Conservation (phyloP, 2,329 filamentous ascomycete species). For the Phaeosphaeriaceae sp. region DNA sequence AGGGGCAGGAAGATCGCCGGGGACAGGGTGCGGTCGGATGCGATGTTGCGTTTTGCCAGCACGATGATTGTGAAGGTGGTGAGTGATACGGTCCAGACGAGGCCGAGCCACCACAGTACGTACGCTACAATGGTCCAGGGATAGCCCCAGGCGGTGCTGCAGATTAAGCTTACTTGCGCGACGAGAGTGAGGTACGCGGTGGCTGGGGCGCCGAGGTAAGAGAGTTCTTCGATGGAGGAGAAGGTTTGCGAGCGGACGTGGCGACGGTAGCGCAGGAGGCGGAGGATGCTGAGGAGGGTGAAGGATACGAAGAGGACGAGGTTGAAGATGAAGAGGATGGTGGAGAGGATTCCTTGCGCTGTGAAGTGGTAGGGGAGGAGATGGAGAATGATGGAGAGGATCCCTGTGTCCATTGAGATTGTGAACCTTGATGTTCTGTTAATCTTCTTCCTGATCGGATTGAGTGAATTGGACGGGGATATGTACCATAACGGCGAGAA, state of each 20-base stretch:
- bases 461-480: neutral
- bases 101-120: conserved; percentile 30
- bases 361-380: conserved; percentile 68
- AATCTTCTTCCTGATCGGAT: neutral
- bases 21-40: conserved; percentile 13
- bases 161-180: conserved; percentile 56
- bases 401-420: conserved; percentile 53
- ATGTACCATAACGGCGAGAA: conserved; percentile 22
- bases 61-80: conserved; percentile 18
- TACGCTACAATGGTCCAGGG: conserved; percentile 63
- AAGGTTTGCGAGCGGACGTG: conserved; percentile 51
- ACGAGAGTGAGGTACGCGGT: conserved; percentile 69
- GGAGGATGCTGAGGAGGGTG: conserved; percentile 14
- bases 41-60: conserved; percentile 17
- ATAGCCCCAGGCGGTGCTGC: conserved; percentile 68
- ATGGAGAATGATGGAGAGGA: conserved; percentile 64
- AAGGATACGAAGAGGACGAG: conserved; percentile 19
- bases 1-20: conserved; percentile 23
- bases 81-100: conserved; percentile 24
- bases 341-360: conserved; percentile 32
- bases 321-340: conserved; percentile 25
- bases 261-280: conserved; percentile 8
- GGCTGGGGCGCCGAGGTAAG: conserved; percentile 65
- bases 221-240: conserved; percentile 69
- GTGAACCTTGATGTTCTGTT: conserved; percentile 13